A percentile compares a stretch with the other conserved stretches of the same genome.
Conservation (phyloP, 2,329 filamentous ascomycete genomes). For the Verticillium tricorpus region DNA sequence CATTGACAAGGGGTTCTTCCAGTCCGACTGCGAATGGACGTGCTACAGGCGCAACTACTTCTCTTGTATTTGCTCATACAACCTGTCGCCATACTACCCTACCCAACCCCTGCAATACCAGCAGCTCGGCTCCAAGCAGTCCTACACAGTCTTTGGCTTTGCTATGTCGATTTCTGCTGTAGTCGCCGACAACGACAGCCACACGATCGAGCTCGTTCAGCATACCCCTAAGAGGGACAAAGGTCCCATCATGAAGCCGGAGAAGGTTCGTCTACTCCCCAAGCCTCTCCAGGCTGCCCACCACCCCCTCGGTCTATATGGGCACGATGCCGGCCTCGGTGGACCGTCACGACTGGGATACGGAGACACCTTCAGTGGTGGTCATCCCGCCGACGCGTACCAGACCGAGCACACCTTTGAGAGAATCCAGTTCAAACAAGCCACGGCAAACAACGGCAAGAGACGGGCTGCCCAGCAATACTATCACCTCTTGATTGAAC, state of each 20-base stretch:
- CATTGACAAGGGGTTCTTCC: slow-evolving; percentile 88
- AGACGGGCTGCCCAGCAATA: slow-evolving; percentile 86
- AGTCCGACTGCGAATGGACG: slow-evolving; percentile 78
- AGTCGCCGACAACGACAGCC: slow-evolving; percentile 69
- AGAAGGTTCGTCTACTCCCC: slow-evolving; percentile 63
- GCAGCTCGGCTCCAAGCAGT: slow-evolving; percentile 38
- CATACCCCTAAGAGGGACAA: slow-evolving; percentile 91
- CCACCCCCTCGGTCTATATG: slow-evolving; percentile 42
- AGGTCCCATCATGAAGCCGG: slow-evolving; percentile 72
- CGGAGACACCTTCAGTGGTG: slow-evolving; percentile 31
- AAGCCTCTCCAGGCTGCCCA: slow-evolving; percentile 44
- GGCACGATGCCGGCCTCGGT: slow-evolving; percentile 27
- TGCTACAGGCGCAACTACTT: slow-evolving; percentile 93
- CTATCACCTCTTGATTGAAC: slow-evolving; percentile 84
- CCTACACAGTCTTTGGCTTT: slow-evolving; percentile 67
- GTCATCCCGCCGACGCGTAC: slow-evolving; percentile 27
- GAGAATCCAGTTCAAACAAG: slow-evolving; percentile 90
- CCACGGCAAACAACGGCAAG: slow-evolving; percentile 91
- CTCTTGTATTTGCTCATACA: slow-evolving; percentile 75
- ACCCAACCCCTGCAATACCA: slow-evolving; percentile 47
- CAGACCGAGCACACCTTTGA: slow-evolving; percentile 67
- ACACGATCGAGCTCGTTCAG: slow-evolving; percentile 79
- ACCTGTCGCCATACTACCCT: slow-evolving; percentile 53
- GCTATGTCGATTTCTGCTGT: slow-evolving; percentile 82
- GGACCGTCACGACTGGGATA: slow-evolving; percentile 22